Percentiles rank a stretch among this genome's conserved stretches.
phyloP scores from a whole-genome alignment of 2,329 filamentous ascomycete species.

The Cercospora brassicicola region DNA sequence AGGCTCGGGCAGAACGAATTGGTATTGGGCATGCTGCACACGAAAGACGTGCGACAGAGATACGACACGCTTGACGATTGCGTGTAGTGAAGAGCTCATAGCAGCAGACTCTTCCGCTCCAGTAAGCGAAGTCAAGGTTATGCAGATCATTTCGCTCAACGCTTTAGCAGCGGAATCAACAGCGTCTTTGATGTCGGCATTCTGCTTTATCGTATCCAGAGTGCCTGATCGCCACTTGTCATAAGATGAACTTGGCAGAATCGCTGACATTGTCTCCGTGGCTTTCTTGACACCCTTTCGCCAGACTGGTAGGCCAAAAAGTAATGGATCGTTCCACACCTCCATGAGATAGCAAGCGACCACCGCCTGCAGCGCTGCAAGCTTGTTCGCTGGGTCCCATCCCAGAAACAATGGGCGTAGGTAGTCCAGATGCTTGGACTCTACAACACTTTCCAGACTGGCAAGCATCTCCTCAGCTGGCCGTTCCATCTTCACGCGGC shows the following conservation, averaged over 20 bases:
- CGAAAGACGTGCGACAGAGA: conserved; percentile 36
- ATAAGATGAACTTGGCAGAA: conserved; percentile 49
- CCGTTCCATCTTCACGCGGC: conserved; percentile 57
- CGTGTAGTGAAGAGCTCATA: conserved; percentile 27
- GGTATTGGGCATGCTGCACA: conserved; percentile 37
- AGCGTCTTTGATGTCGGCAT: conserved; percentile 35
- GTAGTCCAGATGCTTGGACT: conserved; percentile 26
- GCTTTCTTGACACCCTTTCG: conserved; percentile 27
- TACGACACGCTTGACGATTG: conserved; percentile 34
- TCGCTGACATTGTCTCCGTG: conserved; percentile 25
- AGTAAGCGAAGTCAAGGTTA: conserved; percentile 30
- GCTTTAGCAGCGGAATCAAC: conserved; percentile 26
- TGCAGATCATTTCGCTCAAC: conserved; percentile 33
- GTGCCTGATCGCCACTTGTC: conserved; percentile 69
- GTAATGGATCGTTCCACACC: conserved; percentile 61
- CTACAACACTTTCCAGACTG: conserved; percentile 28
- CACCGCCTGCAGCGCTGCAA: conserved; percentile 63
- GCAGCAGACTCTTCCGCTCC: conserved; percentile 28
- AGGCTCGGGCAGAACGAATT: conserved; percentile 34
- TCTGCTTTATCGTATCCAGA: conserved; percentile 59
- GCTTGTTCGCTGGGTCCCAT: conserved; percentile 56
- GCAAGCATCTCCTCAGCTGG: conserved; percentile 27
- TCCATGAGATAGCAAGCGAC: conserved; percentile 62
- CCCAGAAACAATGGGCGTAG: conserved; percentile 51
- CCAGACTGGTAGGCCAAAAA: conserved; percentile 58